Base-by-base conservation (phyloP, 2,329 filamentous ascomycete species). In the Aspergillus sergii region DNA sequence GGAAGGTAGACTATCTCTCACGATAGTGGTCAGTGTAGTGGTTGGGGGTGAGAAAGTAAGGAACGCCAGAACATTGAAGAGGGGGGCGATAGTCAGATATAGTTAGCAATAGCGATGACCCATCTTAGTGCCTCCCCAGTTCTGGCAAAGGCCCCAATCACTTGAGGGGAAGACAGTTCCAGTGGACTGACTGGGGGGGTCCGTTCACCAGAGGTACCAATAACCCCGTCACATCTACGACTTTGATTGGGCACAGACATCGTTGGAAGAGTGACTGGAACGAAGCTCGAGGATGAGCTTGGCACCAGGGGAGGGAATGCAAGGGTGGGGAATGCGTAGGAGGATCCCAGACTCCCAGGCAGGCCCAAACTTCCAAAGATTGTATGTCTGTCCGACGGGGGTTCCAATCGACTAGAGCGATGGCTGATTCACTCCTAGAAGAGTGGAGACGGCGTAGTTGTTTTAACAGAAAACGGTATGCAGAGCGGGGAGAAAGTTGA, bases 41-140 rank as follows among this genome's bases (percentile, higher is more conserved):
- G 55, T 55, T 57, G 53, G 58, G 58, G 64, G 62, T 60, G 58
- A 59, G 57, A 58, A 59, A 39, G 61, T 65, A 51, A 57, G 61
- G 51, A 57, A 62, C 53, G 57, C 19, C 59, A 45, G 60, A 60
- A 53, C 59, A 53, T 58, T 58, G 64, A 57, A 62, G 61, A 63
- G 58, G 62, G 61, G 62, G 59, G 58, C 59, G 59, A 66, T 65
- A 57, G 65, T 63, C 60, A 67, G 66, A 66, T 72, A 72, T 72
- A 73, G 63, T 64, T 58, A n/a, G 46, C 51, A 41, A 39, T 56
- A 43, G 34, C 28, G 26, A 65, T 59, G 62, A 58, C 59, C 56
- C 32, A 64, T 57, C 26, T 32, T 54, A 45, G 58, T n/a, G 34
- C 34, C 46, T 50, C 19, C 30, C 48, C 36, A 32, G 48, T 16